Percentiles rank a stretch among this genome's conserved stretches.
Evolutionary conservation across 202 grass and related monocot genomes (phyloP).

Genomic region (Sporobolus alterniflorus): DNA sequence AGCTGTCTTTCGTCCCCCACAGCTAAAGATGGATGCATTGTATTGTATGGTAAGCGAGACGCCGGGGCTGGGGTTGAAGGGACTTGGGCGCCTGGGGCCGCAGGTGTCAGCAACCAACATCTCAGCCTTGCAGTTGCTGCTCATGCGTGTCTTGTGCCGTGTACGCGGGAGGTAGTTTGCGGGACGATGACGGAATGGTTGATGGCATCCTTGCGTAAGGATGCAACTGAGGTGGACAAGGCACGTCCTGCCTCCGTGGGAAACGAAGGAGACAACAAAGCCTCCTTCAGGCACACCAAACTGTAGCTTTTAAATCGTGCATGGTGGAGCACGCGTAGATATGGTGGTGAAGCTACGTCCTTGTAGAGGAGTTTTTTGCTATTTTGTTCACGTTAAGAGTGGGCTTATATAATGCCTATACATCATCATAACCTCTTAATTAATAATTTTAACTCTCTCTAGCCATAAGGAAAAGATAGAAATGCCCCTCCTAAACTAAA

Average conservation of each 20-base stretch:
- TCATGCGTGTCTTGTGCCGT: not conserved
- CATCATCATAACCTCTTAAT: too few species aligned
- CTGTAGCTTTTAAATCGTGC: constrained; percentile 39
- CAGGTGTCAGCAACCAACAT: not conserved
- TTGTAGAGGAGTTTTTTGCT: too few species aligned
- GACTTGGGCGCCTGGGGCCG: not conserved
- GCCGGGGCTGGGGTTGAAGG: not conserved
- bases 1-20: not conserved
- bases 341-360: not conserved
- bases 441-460: too few species aligned
- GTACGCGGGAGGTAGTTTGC: not conserved
- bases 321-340: not conserved
- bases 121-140: not conserved
- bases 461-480: too few species aligned
- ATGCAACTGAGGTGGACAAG: constrained; percentile 41
- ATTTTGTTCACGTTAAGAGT: too few species aligned
- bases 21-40: not conserved
- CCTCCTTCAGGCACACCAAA: constrained; percentile 17
- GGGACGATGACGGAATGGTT: constrained; percentile 61
- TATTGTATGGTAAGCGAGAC: not conserved
- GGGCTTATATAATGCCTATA: too few species aligned
- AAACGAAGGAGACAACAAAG: constrained; percentile 18
- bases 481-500: too few species aligned
- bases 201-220: constrained; percentile 73
- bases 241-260: not conserved